Conservation (phyloP, 2,329 filamentous ascomycete genomes). For the Pseudogymnoascus pannorum region DNA sequence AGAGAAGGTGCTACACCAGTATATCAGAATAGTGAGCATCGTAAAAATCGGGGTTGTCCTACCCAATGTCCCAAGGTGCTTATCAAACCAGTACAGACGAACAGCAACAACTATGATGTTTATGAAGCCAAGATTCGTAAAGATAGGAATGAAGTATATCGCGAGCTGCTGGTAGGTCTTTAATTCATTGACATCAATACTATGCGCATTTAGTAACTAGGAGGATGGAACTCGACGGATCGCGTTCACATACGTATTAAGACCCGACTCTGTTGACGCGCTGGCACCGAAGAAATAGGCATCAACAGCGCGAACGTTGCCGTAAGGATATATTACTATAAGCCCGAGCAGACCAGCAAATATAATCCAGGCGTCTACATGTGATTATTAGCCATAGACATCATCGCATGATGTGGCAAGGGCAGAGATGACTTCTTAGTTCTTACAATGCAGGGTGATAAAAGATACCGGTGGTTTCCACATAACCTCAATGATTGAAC, state of each 20-base stretch:
- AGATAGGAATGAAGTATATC: conserved; percentile 34
- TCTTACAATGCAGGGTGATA: neutral
- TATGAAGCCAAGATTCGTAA: conserved; percentile 34
- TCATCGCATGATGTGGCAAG: neutral
- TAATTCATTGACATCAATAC: conserved; percentile 28
- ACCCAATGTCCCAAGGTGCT: conserved; percentile 27
- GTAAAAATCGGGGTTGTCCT: neutral
- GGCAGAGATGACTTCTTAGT: neutral
- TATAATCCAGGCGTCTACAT: conserved; percentile 35
- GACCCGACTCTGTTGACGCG: conserved; percentile 42
- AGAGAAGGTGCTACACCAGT: neutral
- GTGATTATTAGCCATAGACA: neutral
- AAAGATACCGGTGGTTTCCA: neutral
- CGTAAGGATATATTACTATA: conserved; percentile 32
- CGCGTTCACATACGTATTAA: conserved; percentile 38
- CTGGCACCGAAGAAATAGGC: conserved; percentile 44
- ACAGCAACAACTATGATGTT: conserved; percentile 35
- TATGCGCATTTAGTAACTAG: neutral
- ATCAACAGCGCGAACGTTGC: conserved; percentile 38
- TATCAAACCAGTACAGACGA: conserved; percentile 34
- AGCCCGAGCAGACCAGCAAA: conserved; percentile 30
- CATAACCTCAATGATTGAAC: neutral
- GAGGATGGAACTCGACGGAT: neutral
- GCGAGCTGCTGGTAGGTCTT: conserved; percentile 36
- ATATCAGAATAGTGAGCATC: neutral